A percentile compares a stretch with the other conserved stretches of the same genome.
phyloP scores from a whole-genome alignment of 768 basidiomycete species.

The Botryobasidium botryosum region DNA sequence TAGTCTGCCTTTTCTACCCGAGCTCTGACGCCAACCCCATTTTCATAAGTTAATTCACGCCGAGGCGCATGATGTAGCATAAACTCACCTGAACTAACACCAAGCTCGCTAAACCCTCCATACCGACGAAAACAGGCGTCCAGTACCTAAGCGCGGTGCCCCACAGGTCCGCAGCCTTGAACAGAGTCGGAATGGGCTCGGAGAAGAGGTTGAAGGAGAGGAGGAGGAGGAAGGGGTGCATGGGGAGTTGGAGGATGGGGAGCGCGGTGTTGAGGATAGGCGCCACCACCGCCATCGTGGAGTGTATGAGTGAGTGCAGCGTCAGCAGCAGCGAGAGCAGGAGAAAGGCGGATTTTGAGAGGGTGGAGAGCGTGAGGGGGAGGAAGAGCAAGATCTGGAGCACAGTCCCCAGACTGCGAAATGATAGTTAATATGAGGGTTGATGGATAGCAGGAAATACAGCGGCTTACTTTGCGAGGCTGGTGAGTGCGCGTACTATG shows the following conservation, averaged over 20 bases:
- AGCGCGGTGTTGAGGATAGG: slow-evolving; percentile 27
- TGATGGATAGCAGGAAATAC: too few relatives aligned
- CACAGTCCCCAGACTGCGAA: slow-evolving; percentile 63
- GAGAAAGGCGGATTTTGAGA: slow-evolving; percentile 65
- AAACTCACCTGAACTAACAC: slow-evolving; percentile 36
- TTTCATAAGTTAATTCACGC: too few relatives aligned
- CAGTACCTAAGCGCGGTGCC: slow-evolving; percentile 49
- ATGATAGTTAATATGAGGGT: too few relatives aligned
- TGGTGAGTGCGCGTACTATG: too few relatives aligned
- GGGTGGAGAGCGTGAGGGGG: slow-evolving; percentile 67
- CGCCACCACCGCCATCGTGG: slow-evolving; percentile 40
- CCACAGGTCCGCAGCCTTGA: slow-evolving; percentile 51
- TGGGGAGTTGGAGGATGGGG: slow-evolving; percentile 66
- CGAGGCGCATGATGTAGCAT: too few relatives aligned
- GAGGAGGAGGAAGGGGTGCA: slow-evolving; percentile 74
- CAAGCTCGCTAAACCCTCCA: slow-evolving; percentile 74
- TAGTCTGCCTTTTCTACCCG: slow-evolving; percentile 60
- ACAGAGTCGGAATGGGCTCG: slow-evolving; percentile 24
- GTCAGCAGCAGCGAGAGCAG: slow-evolving; percentile 64
- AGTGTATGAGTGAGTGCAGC: slow-evolving; percentile 49
- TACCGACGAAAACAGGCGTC: slow-evolving; percentile 60
- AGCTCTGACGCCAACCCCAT: too few relatives aligned
- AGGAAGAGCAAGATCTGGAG: slow-evolving; percentile 71
- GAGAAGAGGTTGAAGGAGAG: slow-evolving; percentile 70
- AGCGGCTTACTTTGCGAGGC: too few relatives aligned